Evolutionary conservation across 73 alveolate genomes (phyloP).

Genomic region (Paramecium bursaria): DNA sequence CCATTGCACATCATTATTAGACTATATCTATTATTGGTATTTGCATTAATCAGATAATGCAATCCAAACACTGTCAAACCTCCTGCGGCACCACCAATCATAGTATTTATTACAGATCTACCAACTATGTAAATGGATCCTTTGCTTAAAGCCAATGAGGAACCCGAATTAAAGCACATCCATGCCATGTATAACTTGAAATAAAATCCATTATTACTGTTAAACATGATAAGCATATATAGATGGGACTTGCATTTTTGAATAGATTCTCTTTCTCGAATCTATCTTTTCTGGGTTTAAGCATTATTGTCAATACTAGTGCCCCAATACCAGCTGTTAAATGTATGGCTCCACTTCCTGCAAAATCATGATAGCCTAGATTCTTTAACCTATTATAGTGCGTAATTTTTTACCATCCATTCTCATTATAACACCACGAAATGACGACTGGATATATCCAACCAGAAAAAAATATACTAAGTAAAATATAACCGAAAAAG

Average conservation of each 20-base stretch:
- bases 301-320: conserved; percentile 4
- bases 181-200: conserved; percentile 46
- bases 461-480: conserved; percentile 50
- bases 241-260: not conserved
- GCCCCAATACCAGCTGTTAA: conserved; percentile 63
- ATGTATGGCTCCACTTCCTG: conserved; percentile 63
- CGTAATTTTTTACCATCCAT: no score
- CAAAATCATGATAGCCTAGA: conserved; percentile 62
- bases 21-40: conserved; percentile 44
- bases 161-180: conserved; percentile 65
- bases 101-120: conserved; percentile 22
- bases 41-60: conserved; percentile 41
- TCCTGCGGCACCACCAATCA: conserved; percentile 58
- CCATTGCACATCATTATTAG: conserved; percentile 57
- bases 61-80: conserved; percentile 21
- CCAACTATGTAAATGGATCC: conserved; percentile 42
- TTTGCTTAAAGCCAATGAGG: conserved; percentile 27
- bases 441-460: conserved; percentile 36
- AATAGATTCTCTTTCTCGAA: conserved; percentile 7
- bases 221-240: conserved; percentile 30
- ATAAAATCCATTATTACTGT: not conserved
- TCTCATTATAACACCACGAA: conserved; percentile 31
- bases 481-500: conserved; percentile 15
- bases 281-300: conserved; percentile 37
- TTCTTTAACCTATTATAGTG: conserved; percentile 51